These are phyloP conservation scores for Coemansia sp. DNA, from an alignment of 192 early-diverging fungal species.

Conservation along the genomic window DNA sequence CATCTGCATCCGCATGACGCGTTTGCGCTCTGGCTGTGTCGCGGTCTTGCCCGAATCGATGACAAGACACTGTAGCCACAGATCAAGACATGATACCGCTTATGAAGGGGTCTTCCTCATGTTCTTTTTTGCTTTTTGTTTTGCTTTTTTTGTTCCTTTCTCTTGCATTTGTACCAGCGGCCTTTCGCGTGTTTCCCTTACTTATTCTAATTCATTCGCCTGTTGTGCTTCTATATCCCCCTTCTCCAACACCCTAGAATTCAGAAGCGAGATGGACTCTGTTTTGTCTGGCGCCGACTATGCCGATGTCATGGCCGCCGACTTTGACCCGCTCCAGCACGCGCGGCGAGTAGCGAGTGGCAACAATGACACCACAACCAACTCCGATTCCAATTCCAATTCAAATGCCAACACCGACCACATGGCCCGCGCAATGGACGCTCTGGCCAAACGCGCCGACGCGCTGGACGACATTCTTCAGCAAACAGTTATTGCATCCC, in stretches of 20 bases:
- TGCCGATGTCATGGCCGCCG: constrained; percentile 7
- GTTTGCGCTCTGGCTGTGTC: constrained; percentile 45
- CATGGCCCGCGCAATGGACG: constrained; percentile 16
- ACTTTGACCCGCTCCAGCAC: constrained; percentile 18
- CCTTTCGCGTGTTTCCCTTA: neutral
- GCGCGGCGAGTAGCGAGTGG: constrained; percentile 9
- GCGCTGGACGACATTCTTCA: constrained; percentile 22
- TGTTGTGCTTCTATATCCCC: no score
- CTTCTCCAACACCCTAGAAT: no score
- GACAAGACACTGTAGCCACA: no score
- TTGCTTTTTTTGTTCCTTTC: neutral
- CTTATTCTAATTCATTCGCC: neutral
- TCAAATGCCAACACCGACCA: neutral
- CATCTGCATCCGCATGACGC: constrained; percentile 22
- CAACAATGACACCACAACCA: neutral
- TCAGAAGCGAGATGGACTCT: no score
- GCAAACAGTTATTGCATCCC: constrained; percentile 14
- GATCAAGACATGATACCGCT: no score
- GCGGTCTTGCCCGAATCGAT: constrained; percentile 1
- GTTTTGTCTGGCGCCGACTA: neutral
- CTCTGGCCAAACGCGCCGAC: constrained; percentile 13
- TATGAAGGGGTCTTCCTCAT: neutral
- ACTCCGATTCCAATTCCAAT: no score
- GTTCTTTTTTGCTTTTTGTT: no score
- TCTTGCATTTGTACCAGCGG: neutral